phyloP scores from a whole-genome alignment of 1,284 basidiomycete genomes.

The Trametes hirsuta region DNA sequence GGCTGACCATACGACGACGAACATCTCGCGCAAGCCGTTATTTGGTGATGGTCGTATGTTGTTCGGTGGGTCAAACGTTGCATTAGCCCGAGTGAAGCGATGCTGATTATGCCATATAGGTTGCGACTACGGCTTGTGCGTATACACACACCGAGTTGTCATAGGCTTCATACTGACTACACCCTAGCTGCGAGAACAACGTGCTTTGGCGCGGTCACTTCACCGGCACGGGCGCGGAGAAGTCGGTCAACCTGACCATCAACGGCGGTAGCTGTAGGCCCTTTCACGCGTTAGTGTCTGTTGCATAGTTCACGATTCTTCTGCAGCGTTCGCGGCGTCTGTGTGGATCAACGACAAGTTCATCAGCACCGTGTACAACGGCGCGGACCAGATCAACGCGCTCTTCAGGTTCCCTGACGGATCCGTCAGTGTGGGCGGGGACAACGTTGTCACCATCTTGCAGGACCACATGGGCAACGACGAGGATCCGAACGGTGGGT shows the following conservation, averaged over 20 bases:
- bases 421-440: slow-evolving; percentile 50
- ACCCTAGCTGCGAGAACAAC: slow-evolving; percentile 72
- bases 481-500: slow-evolving; percentile 44
- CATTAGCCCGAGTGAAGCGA: not conserved
- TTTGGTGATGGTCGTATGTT: slow-evolving; percentile 76
- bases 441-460: slow-evolving; percentile 77
- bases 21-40: slow-evolving; percentile 64
- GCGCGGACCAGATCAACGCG: slow-evolving; percentile 66
- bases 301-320: not conserved
- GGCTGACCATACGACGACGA: slow-evolving; percentile 74
- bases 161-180: not conserved
- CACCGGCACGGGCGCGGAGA: slow-evolving; percentile 55
- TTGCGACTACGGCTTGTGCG: slow-evolving; percentile 83
- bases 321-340: slow-evolving; percentile 71
- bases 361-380: slow-evolving; percentile 69
- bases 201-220: slow-evolving; percentile 86
- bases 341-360: slow-evolving; percentile 80
- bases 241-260: slow-evolving; percentile 72
- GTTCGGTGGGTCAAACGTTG: slow-evolving; percentile 45
- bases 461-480: slow-evolving; percentile 85
- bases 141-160: not conserved
- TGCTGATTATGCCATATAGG: slow-evolving; percentile 30
- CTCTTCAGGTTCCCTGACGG: slow-evolving; percentile 63
- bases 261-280: slow-evolving; percentile 75
- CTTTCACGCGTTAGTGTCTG: too few species aligned